Percentiles rank a stretch among this genome's conserved stretches.
phyloP scores from a whole-genome alignment of 768 basidiomycete genomes.

The Daedaleopsis nitida region DNA sequence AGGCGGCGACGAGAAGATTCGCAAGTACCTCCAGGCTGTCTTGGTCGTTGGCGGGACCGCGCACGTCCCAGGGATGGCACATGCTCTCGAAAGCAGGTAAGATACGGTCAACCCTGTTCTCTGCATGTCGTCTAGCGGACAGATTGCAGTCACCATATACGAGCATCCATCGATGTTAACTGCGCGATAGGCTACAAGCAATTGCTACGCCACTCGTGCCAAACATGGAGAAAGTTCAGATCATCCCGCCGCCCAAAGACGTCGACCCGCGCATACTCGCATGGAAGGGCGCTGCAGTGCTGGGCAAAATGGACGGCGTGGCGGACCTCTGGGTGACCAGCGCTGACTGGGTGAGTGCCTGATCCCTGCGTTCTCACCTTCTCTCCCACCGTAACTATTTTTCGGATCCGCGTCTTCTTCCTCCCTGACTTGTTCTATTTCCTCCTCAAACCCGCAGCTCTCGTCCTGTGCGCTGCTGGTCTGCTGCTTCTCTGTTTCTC shows the following conservation, averaged over 20 bases:
- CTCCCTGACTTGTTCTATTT: too few species aligned
- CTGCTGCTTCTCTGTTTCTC: too few species aligned
- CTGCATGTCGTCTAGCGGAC: too few species aligned
- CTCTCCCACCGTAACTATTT: neutral
- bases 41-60: conserved; percentile 87
- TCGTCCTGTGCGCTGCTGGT: too few species aligned
- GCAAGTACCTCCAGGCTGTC: conserved; percentile 86
- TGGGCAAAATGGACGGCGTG: conserved; percentile 89
- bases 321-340: conserved; percentile 87
- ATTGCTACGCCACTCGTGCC: conserved; percentile 82
- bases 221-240: conserved; percentile 86
- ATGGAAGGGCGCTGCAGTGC: conserved; percentile 94
- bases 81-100: conserved; percentile 87
- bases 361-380: neutral
- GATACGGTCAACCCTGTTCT: conserved; percentile 20
- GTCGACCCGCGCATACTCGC: conserved; percentile 85
- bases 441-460: too few species aligned
- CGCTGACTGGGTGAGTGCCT: conserved; percentile 77
- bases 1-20: conserved; percentile 86
- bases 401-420: neutral
- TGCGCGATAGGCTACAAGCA: conserved; percentile 64
- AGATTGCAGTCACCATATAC: too few species aligned
- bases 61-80: conserved; percentile 77
- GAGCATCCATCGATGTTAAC: neutral
- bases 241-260: conserved; percentile 93